Conservation (phyloP, 2,329 filamentous ascomycete genomes). For the Fusarium nisikadoi region DNA sequence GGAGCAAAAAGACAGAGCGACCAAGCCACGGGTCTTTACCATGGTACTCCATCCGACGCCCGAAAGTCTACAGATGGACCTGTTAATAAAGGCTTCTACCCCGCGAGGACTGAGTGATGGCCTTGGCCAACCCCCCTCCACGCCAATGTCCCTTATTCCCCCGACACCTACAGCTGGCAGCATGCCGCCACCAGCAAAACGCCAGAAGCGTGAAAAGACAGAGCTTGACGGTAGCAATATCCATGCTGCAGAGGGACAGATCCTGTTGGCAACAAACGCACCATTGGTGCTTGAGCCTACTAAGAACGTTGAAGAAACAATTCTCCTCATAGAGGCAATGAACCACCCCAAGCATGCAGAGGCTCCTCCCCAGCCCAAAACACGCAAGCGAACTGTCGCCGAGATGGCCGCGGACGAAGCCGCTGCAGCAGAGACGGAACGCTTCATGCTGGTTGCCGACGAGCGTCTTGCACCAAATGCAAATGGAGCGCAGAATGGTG, state of each 20-base stretch:
- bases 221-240: slow-evolving; percentile 80
- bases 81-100: slow-evolving; percentile 79
- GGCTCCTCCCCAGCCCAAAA: slow-evolving; percentile 84
- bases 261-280: slow-evolving; percentile 78
- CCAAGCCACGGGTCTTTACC: slow-evolving; percentile 74
- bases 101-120: slow-evolving; percentile 61
- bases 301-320: slow-evolving; percentile 73
- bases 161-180: slow-evolving; percentile 69
- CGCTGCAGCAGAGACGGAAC: slow-evolving; percentile 85
- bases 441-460: slow-evolving; percentile 92
- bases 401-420: slow-evolving; percentile 97
- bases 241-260: slow-evolving; percentile 78
- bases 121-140: slow-evolving; percentile 71
- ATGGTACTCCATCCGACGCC: slow-evolving; percentile 87
- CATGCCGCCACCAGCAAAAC: slow-evolving; percentile 72
- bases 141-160: slow-evolving; percentile 68
- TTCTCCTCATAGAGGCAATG: slow-evolving; percentile 76
- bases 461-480: slow-evolving; percentile 76
- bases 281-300: slow-evolving; percentile 83
- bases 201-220: slow-evolving; percentile 76
- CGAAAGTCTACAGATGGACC: slow-evolving; percentile 78
- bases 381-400: slow-evolving; percentile 90
- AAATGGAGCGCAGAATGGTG: slow-evolving; percentile 65
- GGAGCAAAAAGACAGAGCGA: slow-evolving; percentile 47
- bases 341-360: slow-evolving; percentile 82